phyloP scores from a whole-genome alignment of 2,329 filamentous ascomycete species.

The Aspergillus sp. region DNA sequence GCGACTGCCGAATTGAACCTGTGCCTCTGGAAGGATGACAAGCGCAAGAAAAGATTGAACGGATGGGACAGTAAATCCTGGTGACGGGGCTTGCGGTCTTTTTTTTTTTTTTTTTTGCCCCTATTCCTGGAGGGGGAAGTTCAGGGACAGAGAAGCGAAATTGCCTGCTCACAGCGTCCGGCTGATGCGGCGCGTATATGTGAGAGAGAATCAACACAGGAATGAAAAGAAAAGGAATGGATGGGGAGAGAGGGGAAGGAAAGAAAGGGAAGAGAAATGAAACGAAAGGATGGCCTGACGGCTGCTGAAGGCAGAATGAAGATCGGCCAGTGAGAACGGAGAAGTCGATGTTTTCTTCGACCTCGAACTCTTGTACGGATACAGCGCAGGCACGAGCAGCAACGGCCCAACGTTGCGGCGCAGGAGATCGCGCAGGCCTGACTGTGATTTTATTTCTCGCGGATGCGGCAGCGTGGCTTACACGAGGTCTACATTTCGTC shows the following conservation, averaged over 20 bases:
- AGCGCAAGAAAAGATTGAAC: constrained; percentile 17
- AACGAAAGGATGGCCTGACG: constrained; percentile 10
- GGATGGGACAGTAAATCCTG: constrained; percentile 1
- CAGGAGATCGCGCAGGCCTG: background rate
- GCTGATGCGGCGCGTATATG: constrained; percentile 35
- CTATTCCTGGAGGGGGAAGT: constrained; percentile 17
- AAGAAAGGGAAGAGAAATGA: constrained; percentile 16
- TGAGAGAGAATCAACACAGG: constrained; percentile 19
- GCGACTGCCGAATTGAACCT: constrained; percentile 23
- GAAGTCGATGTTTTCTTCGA: constrained; percentile 9
- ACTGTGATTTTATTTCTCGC: background rate
- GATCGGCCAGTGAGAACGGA: constrained; percentile 21
- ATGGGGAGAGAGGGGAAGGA: constrained; percentile 18
- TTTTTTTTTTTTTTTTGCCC: constrained; percentile 4
- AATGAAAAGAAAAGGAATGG: constrained; percentile 18
- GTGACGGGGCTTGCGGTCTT: background rate
- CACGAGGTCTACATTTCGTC: background rate
- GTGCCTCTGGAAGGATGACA: constrained; percentile 23
- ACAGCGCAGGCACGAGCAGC: constrained; percentile 7
- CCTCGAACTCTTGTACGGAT: constrained; percentile 3
- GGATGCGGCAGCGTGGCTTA: too few relatives aligned
- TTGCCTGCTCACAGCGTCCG: constrained; percentile 39
- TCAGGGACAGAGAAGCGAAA: constrained; percentile 19
- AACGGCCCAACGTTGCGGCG: background rate
- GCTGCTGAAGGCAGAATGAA: constrained; percentile 19